Base-by-base conservation (phyloP, 2,329 filamentous ascomycete genomes). In the Teratosphaeria zuluensis region DNA sequence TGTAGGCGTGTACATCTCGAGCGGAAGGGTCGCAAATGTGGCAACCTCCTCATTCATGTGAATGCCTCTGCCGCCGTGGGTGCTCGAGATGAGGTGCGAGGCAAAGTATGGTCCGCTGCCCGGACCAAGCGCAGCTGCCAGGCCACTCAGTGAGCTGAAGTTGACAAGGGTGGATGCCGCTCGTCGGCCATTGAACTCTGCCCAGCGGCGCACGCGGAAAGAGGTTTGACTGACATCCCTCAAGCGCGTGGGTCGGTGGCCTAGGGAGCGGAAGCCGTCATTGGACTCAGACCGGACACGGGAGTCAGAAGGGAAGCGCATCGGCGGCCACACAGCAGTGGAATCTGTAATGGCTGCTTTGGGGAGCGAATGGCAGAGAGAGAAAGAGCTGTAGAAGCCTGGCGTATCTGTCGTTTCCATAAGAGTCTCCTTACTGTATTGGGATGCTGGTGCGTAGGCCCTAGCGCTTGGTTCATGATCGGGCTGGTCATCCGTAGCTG, bases 1-100 rank as follows among this genome's bases (percentile, higher is more conserved):
- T 0, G 91, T 95, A 0, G 92, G 90, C 0, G 85, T 94, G 70
- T 95, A 96, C n/a, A 87, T 74, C 2, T 76, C 76, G 2, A 85
- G 82, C 51, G 90, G 84, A 1, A 97, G 77, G 0, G 91, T 95
- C 0, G 88, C 90, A 66, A 84, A 86, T 0, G 82, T 86, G 2
- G 78, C 77, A 19, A 84, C 75, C 51, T 80, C 77, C 64, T 83
- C 81, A 4, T 76, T 78, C 55, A 80, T 74, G 0, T 76, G 72
- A 60, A 78, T 66, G 16, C 66, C 81, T 58, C 82, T 71, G 2
- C 80, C 77, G 35, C 59, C 60, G 33, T 48, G 31, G 51, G 9
- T 52, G 51, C 52, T 56, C 5, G 61, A 61, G 8, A 28, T 38
- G 32, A 61, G 35, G 75, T 51, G 53, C n/a, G 59, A 56, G 8